Evolutionary conservation across 371 early-diverging fungal species (phyloP), one percentile per base, ranked within the genome.

Genomic region (Mortierella sp.): DNA sequence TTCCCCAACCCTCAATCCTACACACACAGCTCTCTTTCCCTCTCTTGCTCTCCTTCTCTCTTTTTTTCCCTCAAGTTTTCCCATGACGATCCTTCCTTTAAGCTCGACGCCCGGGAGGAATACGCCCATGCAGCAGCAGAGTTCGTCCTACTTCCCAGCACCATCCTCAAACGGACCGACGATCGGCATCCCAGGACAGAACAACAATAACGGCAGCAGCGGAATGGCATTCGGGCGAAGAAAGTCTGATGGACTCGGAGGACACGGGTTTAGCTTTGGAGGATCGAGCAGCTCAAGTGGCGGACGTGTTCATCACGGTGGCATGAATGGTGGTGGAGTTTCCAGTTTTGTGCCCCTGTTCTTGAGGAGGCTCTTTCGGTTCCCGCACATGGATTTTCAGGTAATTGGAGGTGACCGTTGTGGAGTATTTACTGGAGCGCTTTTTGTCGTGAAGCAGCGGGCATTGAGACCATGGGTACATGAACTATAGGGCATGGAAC

Each of bases 351-450:
- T 86, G 52, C 87, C 89, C 6, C 68, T 87, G 45, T 89, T 86
- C 72, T 70, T 95, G 65, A 82, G 91, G 65, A 85, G 96, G 77
- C 74, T 96, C 58, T 86, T 94, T 72, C 90, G 91, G 19, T 90
- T 94, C 75, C 93, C 93, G 41, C 96, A 96, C 79, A 94, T 97
- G 93, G 97, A 97, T 87, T 95, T 96, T 87, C 96, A 89, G 85
- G 89, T 90, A 87, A 14, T 43, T 48, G 29, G 34, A 16, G n/a
- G 16, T 19, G 29, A n/a, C n/a, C n/a, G n/a, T n/a, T n/a, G n/a
- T n/a, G n/a, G n/a, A n/a, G n/a, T n/a, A n/a, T n/a, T n/a, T n/a
- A n/a, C n/a, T n/a, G n/a, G n/a, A 29, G 4, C 13, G 31, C 31
- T 16, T 4, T 29, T 31, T 11, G 31, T 3, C 26, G 14, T 8